Evolutionary conservation across 1,284 basidiomycete genomes (phyloP).

Genomic region (Austroboletus novae-zelandiae): DNA sequence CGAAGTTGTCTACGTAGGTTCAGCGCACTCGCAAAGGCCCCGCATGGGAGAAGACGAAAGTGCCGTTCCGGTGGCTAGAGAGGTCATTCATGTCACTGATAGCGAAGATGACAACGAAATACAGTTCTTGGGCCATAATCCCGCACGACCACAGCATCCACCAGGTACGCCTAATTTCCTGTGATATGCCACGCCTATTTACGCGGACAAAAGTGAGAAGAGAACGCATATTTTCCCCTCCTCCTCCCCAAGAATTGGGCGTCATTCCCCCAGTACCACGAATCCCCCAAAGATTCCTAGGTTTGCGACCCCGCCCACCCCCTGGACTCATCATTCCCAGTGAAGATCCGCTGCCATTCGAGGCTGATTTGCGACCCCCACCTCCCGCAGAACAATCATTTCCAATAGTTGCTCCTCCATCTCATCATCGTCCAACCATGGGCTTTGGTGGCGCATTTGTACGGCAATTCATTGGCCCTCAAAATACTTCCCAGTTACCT

Average conservation of each 20-base stretch:
- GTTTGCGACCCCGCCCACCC: conserved; percentile 22
- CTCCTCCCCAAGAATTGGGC: conserved; percentile 35
- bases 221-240: conserved; percentile 42
- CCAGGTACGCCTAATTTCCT: conserved; percentile 18
- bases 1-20: conserved; percentile 21
- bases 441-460: conserved; percentile 66
- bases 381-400: conserved; percentile 15
- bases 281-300: conserved; percentile 35
- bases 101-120: conserved; percentile 42
- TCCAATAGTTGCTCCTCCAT: conserved; percentile 41
- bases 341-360: conserved; percentile 45
- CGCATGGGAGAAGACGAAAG: conserved; percentile 20
- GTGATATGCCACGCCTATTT: background rate
- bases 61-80: conserved; percentile 12
- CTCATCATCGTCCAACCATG: conserved; percentile 57
- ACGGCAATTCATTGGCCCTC: conserved; percentile 33
- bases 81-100: conserved; percentile 39
- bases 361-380: conserved; percentile 29
- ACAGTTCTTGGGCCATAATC: conserved; percentile 26
- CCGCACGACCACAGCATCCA: conserved; percentile 13
- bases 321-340: conserved; percentile 40
- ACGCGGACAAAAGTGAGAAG: conserved; percentile 12
- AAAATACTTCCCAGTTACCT: conserved; percentile 5
- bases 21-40: conserved; percentile 30
- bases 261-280: conserved; percentile 40